A percentile compares a stretch with the other conserved stretches of the same genome.
phyloP scores from a whole-genome alignment of 371 early-diverging fungal species.

The Globomyces sp. region DNA sequence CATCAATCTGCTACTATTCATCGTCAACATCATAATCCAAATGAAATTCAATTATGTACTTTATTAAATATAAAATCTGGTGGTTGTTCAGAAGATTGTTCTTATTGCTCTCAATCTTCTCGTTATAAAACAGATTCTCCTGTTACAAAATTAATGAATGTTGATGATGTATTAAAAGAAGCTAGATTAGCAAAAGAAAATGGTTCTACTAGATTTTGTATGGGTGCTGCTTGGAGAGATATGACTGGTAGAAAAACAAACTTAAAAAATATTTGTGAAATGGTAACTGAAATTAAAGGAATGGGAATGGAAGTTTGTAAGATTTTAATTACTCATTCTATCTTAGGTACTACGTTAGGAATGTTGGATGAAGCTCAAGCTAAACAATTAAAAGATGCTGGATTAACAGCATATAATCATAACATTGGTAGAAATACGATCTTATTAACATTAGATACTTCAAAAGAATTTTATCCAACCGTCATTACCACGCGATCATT shows the following conservation, averaged over 20 bases:
- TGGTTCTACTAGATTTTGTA: conserved; percentile 51
- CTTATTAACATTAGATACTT: conserved; percentile 55
- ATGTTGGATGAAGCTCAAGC: conserved; percentile 80
- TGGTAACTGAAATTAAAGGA: conserved; percentile 76
- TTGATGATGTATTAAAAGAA: conserved; percentile 70
- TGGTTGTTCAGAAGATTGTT: conserved; percentile 84
- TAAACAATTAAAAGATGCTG: conserved; percentile 75
- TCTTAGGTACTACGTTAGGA: conserved; percentile 57
- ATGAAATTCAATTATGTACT: conserved; percentile 80
- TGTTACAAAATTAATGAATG: conserved; percentile 71
- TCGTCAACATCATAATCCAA: conserved; percentile 68
- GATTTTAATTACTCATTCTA: conserved; percentile 36
- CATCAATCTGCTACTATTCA: conserved; percentile 76
- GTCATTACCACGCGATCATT: conserved; percentile 82
- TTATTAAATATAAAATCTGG: conserved; percentile 85
- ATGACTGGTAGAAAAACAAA: conserved; percentile 79
- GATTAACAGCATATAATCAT: conserved; percentile 89
- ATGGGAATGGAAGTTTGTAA: conserved; percentile 90
- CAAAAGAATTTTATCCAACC: conserved; percentile 77
- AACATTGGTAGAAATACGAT: conserved; percentile 38
- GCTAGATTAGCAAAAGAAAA: conserved; percentile 80
- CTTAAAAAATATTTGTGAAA: conserved; percentile 74
- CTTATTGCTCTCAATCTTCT: conserved; percentile 84
- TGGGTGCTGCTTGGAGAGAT: conserved; percentile 88
- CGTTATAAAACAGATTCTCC: conserved; percentile 70